phyloP scores from a whole-genome alignment of 345 rosid genomes.

The Salix viminalis region DNA sequence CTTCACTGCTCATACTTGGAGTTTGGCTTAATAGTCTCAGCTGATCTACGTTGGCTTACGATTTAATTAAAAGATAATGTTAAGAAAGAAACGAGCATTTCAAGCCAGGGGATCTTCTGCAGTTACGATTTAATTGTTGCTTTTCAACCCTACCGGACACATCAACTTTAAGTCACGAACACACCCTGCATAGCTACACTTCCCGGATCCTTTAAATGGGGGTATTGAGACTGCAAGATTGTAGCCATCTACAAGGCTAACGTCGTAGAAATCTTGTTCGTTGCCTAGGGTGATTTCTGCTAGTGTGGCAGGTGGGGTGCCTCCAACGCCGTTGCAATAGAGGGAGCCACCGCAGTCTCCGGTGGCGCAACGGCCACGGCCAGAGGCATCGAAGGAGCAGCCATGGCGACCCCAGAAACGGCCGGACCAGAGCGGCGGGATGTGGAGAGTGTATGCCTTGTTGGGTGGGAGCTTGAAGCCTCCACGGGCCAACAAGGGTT shows the following conservation, averaged over 20 bases:
- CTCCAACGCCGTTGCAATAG: slow-evolving; percentile 78
- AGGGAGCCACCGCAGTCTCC: slow-evolving; percentile 89
- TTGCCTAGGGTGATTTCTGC: slow-evolving; percentile 81
- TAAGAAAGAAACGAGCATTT: too few relatives aligned
- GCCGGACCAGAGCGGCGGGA: slow-evolving; percentile 89
- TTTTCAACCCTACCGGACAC: slow-evolving; percentile 79
- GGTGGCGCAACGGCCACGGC: slow-evolving; percentile 76
- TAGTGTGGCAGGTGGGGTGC: slow-evolving; percentile 86
- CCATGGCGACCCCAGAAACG: slow-evolving; percentile 98
- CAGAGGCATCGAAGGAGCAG: slow-evolving; percentile 64
- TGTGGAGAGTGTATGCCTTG: slow-evolving; percentile 50
- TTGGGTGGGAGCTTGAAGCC: slow-evolving; percentile 73
- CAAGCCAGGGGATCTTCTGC: too few relatives aligned
- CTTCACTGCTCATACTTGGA: too few relatives aligned
- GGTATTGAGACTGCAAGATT: slow-evolving; percentile 76
- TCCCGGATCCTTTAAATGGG: slow-evolving; percentile 69
- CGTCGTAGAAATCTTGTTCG: slow-evolving; percentile 85
- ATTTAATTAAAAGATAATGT: too few relatives aligned
- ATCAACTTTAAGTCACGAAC: slow-evolving; percentile 72
- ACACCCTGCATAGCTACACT: slow-evolving; percentile 87
- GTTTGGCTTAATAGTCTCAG: too few relatives aligned
- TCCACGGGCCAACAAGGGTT: slow-evolving; percentile 66
- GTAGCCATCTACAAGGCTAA: slow-evolving; percentile 93
- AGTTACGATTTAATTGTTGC: too few relatives aligned
- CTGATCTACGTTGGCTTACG: too few relatives aligned